A percentile compares a stretch with the other conserved stretches of the same genome.
Evolutionary conservation across 768 basidiomycete genomes (phyloP).

Genomic region (Hygrophoropsis aurantiaca): DNA sequence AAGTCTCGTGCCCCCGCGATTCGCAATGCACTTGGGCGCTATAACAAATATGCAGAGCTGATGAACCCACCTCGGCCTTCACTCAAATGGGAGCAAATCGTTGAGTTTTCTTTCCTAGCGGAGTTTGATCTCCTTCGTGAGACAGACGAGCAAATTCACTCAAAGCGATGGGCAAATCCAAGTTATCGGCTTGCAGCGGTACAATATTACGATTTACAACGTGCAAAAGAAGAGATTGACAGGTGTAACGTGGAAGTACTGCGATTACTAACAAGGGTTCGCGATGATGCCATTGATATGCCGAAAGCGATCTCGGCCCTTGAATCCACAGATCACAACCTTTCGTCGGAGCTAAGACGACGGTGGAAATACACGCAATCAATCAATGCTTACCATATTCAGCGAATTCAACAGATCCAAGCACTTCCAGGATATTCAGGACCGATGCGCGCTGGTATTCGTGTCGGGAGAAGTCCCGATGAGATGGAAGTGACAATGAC

Average conservation of each 20-base stretch:
- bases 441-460: no score
- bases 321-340: no score
- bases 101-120: background rate
- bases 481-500: no score
- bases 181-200: slow-evolving; percentile 7
- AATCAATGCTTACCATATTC: background rate
- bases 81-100: slow-evolving; percentile 18
- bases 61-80: slow-evolving; percentile 4
- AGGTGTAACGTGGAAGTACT: slow-evolving; percentile 14
- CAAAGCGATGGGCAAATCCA: slow-evolving; percentile 15
- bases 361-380: no score
- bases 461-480: no score
- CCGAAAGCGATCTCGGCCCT: background rate
- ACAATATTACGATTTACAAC: slow-evolving; percentile 1
- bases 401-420: slow-evolving; percentile 2
- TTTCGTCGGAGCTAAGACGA: no score
- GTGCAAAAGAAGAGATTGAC: slow-evolving; percentile 18
- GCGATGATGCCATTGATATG: slow-evolving; percentile 6
- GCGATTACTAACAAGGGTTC: slow-evolving; percentile 7
- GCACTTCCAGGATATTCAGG: slow-evolving; percentile 1
- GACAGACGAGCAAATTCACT: slow-evolving; percentile 10
- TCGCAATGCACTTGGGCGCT: background rate
- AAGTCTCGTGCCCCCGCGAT: background rate
- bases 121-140: slow-evolving; percentile 17
- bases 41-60: background rate